These are phyloP conservation scores for Paramarasmius palmivorus DNA, from an alignment of 1,284 basidiomycete species.

Conservation along the genomic window DNA sequence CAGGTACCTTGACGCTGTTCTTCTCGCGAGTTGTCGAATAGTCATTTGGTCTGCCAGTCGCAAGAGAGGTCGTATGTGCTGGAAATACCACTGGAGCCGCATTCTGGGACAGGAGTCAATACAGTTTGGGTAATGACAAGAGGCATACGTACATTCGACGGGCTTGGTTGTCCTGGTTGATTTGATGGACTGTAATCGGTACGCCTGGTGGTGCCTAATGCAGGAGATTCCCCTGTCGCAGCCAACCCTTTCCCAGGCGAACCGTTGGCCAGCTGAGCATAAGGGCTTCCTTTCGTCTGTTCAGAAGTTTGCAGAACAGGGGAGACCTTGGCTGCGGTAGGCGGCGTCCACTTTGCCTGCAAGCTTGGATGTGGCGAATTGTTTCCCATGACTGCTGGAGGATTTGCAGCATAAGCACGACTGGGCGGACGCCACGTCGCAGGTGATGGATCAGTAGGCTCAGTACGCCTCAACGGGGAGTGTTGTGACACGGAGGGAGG, in stretches of 20 bases:
- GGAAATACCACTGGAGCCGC: too few species aligned
- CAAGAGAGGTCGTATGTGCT: not conserved
- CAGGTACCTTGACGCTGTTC: slow-evolving; percentile 18
- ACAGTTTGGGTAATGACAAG: not conserved
- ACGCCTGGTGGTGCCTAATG: not conserved
- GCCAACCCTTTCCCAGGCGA: not conserved
- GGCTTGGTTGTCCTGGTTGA: not conserved
- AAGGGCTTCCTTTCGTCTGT: not conserved
- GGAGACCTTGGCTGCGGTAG: not conserved
- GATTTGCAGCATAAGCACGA: not conserved
- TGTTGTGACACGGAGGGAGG: slow-evolving; percentile 1
- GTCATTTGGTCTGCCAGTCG: not conserved
- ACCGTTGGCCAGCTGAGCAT: not conserved
- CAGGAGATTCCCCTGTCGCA: not conserved
- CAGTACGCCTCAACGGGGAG: not conserved
- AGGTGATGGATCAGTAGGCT: not conserved
- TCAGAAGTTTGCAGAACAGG: not conserved
- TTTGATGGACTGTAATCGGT: not conserved
- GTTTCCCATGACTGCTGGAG: not conserved
- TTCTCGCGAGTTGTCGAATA: not conserved
- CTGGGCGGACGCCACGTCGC: not conserved
- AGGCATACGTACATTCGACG: not conserved
- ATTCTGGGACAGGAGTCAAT: not conserved
- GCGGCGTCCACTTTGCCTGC: not conserved
- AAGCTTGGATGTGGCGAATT: not conserved